These are phyloP conservation scores for Mucor saturninus DNA, from an alignment of 371 early-diverging fungal genomes.

Conservation along the genomic window DNA sequence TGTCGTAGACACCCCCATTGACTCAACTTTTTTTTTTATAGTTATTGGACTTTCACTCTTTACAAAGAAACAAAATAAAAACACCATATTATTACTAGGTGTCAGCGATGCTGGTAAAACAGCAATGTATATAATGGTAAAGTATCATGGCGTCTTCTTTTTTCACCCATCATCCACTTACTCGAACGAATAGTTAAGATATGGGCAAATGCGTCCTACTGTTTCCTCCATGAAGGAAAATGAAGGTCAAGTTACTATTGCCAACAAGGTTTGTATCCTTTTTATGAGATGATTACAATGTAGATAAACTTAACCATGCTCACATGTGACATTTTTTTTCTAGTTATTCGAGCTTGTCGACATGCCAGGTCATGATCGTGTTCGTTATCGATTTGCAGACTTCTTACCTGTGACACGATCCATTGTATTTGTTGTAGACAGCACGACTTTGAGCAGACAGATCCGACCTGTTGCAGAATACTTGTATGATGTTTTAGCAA, in stretches of 20 bases:
- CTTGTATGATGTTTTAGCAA: slow-evolving; percentile 78
- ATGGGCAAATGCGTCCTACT: slow-evolving; percentile 55
- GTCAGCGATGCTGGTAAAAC: slow-evolving; percentile 71
- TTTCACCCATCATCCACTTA: too few relatives aligned
- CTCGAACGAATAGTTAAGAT: slow-evolving; percentile 41
- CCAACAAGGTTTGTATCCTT: slow-evolving; percentile 39
- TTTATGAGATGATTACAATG: neutral
- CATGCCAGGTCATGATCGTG: slow-evolving; percentile 88
- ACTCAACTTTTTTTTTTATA: neutral
- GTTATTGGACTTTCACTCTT: slow-evolving; percentile 25
- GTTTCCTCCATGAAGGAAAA: slow-evolving; percentile 81
- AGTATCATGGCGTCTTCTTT: too few relatives aligned
- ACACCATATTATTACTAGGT: slow-evolving; percentile 60
- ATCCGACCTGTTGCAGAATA: slow-evolving; percentile 67
- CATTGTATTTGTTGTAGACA: slow-evolving; percentile 83
- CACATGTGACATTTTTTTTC: neutral
- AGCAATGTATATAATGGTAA: slow-evolving; percentile 57
- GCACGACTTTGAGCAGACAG: slow-evolving; percentile 59
- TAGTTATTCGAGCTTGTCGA: slow-evolving; percentile 74
- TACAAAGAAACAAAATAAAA: slow-evolving; percentile 39
- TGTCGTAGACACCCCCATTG: too few relatives aligned
- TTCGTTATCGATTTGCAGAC: slow-evolving; percentile 74
- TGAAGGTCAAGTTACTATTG: slow-evolving; percentile 53
- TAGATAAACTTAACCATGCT: neutral
- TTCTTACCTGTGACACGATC: slow-evolving; percentile 72